Conservation (phyloP, 768 basidiomycete genomes). For the Rhizopogon vulgaris region DNA sequence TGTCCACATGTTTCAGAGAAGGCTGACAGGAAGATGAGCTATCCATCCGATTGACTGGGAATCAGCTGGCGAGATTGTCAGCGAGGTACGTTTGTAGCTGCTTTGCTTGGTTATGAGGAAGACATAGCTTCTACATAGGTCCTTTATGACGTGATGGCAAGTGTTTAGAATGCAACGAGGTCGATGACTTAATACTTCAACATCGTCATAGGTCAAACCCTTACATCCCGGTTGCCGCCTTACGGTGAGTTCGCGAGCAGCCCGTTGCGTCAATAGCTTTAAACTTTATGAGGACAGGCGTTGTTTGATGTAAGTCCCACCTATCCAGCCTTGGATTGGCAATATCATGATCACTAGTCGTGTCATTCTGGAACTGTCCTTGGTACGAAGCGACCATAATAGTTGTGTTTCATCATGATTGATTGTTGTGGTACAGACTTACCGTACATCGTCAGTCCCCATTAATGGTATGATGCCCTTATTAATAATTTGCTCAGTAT, state of each 20-base stretch:
- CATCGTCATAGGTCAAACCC: background rate
- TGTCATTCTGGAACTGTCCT: constrained; percentile 1
- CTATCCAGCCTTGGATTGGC: background rate
- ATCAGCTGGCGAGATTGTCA: background rate
- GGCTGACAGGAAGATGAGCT: background rate
- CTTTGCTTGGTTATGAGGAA: background rate
- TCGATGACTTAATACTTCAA: background rate
- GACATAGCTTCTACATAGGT: background rate
- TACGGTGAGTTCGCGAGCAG: background rate
- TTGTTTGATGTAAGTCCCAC: constrained; percentile 5
- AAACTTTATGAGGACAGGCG: background rate
- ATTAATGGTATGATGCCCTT: background rate
- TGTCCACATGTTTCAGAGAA: background rate
- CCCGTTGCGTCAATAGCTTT: background rate
- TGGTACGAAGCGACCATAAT: background rate
- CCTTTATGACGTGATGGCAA: background rate
- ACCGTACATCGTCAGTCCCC: constrained; percentile 16
- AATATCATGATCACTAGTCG: constrained; percentile 1
- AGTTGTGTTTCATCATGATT: background rate
- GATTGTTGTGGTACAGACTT: constrained; percentile 13
- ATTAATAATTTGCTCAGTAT: background rate
- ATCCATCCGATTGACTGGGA: background rate
- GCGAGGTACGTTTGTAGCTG: background rate
- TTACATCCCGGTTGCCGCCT: background rate
- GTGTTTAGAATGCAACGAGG: background rate